Conservation (phyloP, 306 rosid genomes). For the Corylus avellana region DNA sequence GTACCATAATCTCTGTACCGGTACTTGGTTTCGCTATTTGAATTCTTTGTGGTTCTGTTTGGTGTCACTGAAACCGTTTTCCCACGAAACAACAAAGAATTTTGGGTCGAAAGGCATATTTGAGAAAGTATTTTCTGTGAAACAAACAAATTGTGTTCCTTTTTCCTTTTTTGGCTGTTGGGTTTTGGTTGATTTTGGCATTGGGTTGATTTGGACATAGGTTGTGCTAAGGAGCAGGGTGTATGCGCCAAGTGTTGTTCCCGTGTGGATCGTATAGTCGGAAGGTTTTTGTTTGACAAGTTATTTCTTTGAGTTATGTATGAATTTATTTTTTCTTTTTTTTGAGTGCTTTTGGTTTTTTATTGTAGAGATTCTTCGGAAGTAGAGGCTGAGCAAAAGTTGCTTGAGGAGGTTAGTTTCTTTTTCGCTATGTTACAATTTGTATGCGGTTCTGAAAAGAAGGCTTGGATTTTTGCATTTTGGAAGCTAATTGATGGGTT, state of each 20-base stretch:
- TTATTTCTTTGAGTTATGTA: background rate
- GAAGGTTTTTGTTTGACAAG: conserved; percentile 49
- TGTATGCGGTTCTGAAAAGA: conserved; percentile 10
- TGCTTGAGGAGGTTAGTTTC: conserved; percentile 74
- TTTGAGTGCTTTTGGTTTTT: conserved; percentile 6
- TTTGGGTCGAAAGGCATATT: conserved; percentile 7
- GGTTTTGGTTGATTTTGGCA: conserved; percentile 2
- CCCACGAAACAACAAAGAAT: background rate
- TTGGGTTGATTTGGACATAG: conserved; percentile 43
- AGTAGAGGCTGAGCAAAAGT: conserved; percentile 87
- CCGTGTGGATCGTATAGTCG: conserved; percentile 57
- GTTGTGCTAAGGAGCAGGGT: conserved; percentile 90
- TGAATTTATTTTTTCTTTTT: background rate
- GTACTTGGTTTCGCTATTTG: conserved; percentile 39
- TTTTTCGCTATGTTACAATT: background rate
- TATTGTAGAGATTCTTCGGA: conserved; percentile 64
- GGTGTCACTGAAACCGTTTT: background rate
- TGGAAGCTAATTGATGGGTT: conserved; percentile 19
- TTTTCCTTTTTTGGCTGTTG: background rate
- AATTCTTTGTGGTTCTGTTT: background rate
- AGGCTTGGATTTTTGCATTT: conserved; percentile 2
- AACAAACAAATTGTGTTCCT: background rate
- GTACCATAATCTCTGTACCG: conserved; percentile 74
- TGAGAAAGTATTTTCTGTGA: background rate
- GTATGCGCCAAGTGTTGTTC: conserved; percentile 86